phyloP scores from a whole-genome alignment of 2,329 filamentous ascomycete genomes.

The Arthrobotrys iridis region DNA sequence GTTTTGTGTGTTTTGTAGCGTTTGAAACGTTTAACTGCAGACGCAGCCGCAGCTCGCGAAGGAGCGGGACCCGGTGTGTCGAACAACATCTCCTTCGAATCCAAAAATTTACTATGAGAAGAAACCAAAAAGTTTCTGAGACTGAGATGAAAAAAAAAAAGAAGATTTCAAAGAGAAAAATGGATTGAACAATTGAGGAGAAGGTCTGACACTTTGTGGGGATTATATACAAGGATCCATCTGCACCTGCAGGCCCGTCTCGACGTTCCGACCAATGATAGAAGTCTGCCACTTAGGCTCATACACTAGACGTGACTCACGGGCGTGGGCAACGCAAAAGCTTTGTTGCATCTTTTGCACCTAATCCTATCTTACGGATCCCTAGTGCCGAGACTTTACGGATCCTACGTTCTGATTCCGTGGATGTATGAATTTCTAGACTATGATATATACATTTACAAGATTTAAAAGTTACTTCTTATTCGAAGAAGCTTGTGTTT shows the following conservation, averaged over 20 bases:
- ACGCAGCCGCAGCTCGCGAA: not conserved
- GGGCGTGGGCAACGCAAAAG: not conserved
- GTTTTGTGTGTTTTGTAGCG: not conserved
- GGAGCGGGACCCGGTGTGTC: not conserved
- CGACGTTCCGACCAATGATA: not conserved
- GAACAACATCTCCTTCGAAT: not conserved
- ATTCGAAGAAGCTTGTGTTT: no score
- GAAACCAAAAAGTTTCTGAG: no score
- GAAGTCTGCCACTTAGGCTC: not conserved
- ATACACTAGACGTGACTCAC: constrained; percentile 8
- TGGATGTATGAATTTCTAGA: no score
- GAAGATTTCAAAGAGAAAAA: not conserved
- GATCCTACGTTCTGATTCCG: no score
- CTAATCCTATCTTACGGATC: not conserved
- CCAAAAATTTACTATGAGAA: not conserved
- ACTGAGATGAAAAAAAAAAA: no score
- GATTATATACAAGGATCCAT: constrained; percentile 24
- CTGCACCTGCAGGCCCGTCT: not conserved
- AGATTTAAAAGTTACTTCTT: no score
- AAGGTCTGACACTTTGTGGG: constrained; percentile 11
- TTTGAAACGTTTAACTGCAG: not conserved
- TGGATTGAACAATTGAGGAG: not conserved
- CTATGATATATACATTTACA: no score
- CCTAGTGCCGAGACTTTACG: no score
- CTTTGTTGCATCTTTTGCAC: not conserved